Evolutionary conservation across 176 grass and related monocot species (phyloP).

Genomic region (Oryza glumipatula): DNA sequence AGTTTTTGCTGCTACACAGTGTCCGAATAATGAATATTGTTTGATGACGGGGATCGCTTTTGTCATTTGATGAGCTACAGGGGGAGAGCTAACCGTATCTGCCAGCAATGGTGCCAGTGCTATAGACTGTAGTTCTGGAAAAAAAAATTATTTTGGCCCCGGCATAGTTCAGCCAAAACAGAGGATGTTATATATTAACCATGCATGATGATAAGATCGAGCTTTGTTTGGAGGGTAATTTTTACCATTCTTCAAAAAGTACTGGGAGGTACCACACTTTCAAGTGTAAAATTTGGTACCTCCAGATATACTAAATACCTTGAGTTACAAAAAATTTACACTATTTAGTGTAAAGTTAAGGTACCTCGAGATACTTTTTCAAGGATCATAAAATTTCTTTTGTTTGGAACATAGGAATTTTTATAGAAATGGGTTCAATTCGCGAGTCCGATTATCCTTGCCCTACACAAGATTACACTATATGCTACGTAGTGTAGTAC

Average conservation of each 20-base stretch:
- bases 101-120: neutral
- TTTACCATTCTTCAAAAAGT: too few relatives aligned
- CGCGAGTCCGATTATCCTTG: too few relatives aligned
- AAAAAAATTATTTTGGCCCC: neutral
- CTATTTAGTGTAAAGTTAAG: too few relatives aligned
- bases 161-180: neutral
- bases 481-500: too few relatives aligned
- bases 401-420: too few relatives aligned
- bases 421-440: neutral
- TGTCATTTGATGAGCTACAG: constrained; percentile 5
- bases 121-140: neutral
- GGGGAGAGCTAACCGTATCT: neutral
- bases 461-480: too few relatives aligned
- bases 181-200: neutral
- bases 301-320: too few relatives aligned
- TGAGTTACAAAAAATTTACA: too few relatives aligned
- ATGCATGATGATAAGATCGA: neutral
- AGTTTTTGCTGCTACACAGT: neutral
- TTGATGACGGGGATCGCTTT: neutral
- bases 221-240: neutral
- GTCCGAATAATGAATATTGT: neutral
- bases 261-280: too few relatives aligned
- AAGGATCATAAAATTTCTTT: too few relatives aligned
- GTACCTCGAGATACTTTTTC: too few relatives aligned
- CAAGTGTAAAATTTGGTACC: too few relatives aligned